Base-by-base conservation (phyloP, 805 yeast species). In the Ogataea corticis region DNA sequence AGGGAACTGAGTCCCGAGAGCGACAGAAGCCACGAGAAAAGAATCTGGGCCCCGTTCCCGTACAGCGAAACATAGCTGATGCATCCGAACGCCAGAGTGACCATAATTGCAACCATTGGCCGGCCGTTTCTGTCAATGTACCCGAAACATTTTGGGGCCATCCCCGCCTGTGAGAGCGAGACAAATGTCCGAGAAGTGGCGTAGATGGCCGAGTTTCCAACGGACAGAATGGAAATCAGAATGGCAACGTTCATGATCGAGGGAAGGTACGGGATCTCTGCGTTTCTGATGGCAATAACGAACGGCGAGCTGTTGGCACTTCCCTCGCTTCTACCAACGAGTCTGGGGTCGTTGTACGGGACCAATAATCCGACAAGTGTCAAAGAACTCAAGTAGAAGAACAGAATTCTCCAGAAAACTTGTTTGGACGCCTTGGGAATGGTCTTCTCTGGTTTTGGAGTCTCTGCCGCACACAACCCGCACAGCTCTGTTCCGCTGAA, bases 161-260 rank as follows among this genome's bases (percentile, higher is more conserved):
- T 63, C 17, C 74, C 74, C 25, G 71, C 68, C 18, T 70, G 66
- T 9, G 79, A 70, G 38, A 76, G 65, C 0, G 79, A 69, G 27
- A 74, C 73, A 41, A 76, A 58, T 21, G 79, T 75, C 66, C 83
- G 70, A 6, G 82, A 76, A 23, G 79, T 71, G 9, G 80, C 83
- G 57, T 72, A 79, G n/a, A 77, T 79, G 0, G 81, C 76, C 4
- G 82, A 73, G 40, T 78, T 77, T 17, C 82, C 83, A 32, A 71
- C 73, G 16, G 73, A 68, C 44, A 71, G 55, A 23, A 71, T 70
- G 4, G 76, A 66, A 33, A 70, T 52, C 38, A 71, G 52, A 37
- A 71, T 71, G 7, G 71, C 73, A 27, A 60, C 63, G 42, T 71
- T 71, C 72, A 71, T 69, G 7, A 69, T 61, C 1, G 70, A 62